Evolutionary conservation across 805 yeast genomes (phyloP), one percentile per base, ranked within the genome.

Genomic region (Tetrapisispora arboricola): DNA sequence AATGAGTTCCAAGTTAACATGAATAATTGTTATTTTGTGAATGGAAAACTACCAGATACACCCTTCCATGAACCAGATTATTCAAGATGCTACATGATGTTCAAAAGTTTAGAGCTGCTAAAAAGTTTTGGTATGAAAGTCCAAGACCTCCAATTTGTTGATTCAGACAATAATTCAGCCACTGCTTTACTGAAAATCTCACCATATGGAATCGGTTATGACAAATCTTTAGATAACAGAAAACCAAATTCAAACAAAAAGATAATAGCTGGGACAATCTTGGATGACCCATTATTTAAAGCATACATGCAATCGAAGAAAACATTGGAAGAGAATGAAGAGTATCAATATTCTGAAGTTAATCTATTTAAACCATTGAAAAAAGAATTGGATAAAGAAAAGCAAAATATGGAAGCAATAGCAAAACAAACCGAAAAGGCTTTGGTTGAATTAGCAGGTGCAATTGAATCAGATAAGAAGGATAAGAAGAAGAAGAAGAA

Each of bases 31-130:
- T 56, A 56, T 34, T 53, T 51, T 45, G 61, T 59, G 19, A 61
- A 61, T 32, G 65, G 65, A 4, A 48, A 46, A n/a, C 45, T 45
- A 22, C 39, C 57, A 12, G 42, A 40, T 5, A 57, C 50, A 20
- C 47, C 52, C 4, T 66, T 63, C 40, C 65, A 65, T 33, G 54
- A 53, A n/a, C 68, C 74, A 2, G 55, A 53, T 3, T 64, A 53
- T 43, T 64, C 75, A 6, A 57, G 76, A 32, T 70, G 70, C 3
- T 73, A 73, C 48, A 47, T 67, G 15, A 53, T 56, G 15, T 68
- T 73, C 42, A 57, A 59, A 29, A 49, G 50, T 7, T 47, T 52
- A 32, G 57, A 52, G 2, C 45, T 48, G 11, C 39, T 69, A 20
- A 52, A 54, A 19, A 49, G 50, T n/a, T 67, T 70, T 46, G 51